Base-by-base conservation (phyloP, 768 basidiomycete genomes). In the Hydnomerulius pinastri region DNA sequence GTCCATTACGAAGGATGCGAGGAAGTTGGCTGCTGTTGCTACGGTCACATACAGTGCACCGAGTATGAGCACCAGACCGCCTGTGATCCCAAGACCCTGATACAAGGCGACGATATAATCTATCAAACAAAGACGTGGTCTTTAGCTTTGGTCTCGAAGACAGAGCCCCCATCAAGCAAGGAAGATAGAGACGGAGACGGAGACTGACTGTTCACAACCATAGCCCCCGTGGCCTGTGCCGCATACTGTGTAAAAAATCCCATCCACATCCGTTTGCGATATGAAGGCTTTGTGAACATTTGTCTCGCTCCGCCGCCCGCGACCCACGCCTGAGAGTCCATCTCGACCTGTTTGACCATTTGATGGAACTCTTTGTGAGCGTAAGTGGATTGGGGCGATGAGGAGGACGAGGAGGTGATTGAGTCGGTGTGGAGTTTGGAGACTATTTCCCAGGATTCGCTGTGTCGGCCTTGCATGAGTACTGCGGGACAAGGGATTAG, bases 211-310 rank as follows among this genome's bases (percentile, higher is more conserved):
- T 39, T 20, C 20, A 39, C 37, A 39, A 39, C 37, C 37, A 39
- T 39, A 13, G 37, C 37, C 24, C 37, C 37, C 37, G 37, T 39
- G 24, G 37, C 37, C 37, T 39, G 37, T 6, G 37, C 37, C 9
- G 37, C 4, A 39, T 39, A 39, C 20, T 39, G 37, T 13, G 37
- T 39, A 23, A 39, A 39, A 39, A 39, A 50, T 25, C 43, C 49
- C 30, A 45, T 50, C 29, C 41, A 44, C 48, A 50, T 50, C 20
- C 48, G 41, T n/a, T 32, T 44, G 23, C 48, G 42, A 27, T 50
- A 50, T 13, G 48, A 50, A 15, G 27, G 42, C 38, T 43, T 50
- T 17, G 9, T 50, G 20, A 33, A 42, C 23, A 50, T 35, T 40
- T 50, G 49, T 13, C 33, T 13, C 9, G 42, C 10, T 13, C 43